phyloP scores from a whole-genome alignment of 805 yeast genomes.

The Metschnikowia corniflorae region DNA sequence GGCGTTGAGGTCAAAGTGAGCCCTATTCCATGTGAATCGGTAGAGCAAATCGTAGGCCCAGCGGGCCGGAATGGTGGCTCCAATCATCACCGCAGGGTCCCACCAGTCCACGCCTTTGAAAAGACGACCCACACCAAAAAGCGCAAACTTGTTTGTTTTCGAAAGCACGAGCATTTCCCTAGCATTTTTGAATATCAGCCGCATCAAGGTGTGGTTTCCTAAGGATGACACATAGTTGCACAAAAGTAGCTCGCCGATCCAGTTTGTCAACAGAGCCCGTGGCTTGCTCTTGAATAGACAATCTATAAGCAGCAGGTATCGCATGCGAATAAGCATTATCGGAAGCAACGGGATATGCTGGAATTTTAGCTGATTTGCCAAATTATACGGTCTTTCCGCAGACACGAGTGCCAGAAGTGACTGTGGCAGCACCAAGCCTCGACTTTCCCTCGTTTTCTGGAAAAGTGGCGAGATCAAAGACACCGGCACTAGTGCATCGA shows the following conservation, averaged over 20 bases:
- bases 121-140: slow-evolving; percentile 1
- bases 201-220: slow-evolving; percentile 32
- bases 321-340: slow-evolving; percentile 35
- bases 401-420: slow-evolving; percentile 2
- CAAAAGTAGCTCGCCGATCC: slow-evolving; percentile 34
- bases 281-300: slow-evolving; percentile 22
- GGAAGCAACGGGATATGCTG: slow-evolving; percentile 39
- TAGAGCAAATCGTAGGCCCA: slow-evolving; percentile 36
- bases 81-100: slow-evolving; percentile 31
- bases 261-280: slow-evolving; percentile 9
- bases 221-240: slow-evolving; percentile 36
- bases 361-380: slow-evolving; percentile 34
- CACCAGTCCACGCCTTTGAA: slow-evolving; percentile 27
- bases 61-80: slow-evolving; percentile 32
- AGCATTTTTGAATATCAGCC: slow-evolving; percentile 16
- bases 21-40: slow-evolving; percentile 30
- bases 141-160: neutral
- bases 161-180: neutral
- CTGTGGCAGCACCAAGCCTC: neutral
- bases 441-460: slow-evolving; percentile 12
- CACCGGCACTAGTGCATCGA: slow-evolving; percentile 36
- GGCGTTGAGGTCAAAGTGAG: slow-evolving; percentile 29
- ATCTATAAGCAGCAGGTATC: slow-evolving; percentile 28
- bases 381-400: neutral
- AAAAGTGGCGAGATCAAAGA: slow-evolving; percentile 27